Conservation (phyloP, 305 asterid species). For the Fraxinus albicans region DNA sequence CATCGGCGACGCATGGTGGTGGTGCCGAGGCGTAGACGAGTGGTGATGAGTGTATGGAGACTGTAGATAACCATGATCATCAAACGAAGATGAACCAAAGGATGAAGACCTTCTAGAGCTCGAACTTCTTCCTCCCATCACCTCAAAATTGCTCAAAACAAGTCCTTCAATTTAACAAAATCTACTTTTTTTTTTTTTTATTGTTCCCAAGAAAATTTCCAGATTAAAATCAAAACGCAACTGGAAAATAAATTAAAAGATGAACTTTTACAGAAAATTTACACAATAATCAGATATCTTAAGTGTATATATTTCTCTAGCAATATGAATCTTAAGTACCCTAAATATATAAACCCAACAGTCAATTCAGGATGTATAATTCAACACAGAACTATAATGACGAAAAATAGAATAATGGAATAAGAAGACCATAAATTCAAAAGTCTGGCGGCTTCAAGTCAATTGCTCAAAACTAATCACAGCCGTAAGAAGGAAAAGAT, state of each 20-base stretch:
- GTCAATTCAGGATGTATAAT: neutral
- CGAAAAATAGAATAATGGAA: neutral
- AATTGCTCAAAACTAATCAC: neutral
- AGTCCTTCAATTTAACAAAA: neutral
- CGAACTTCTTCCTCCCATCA: slow-evolving; percentile 41
- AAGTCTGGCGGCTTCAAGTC: slow-evolving; percentile 17
- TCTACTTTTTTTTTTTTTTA: neutral
- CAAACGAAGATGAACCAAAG: slow-evolving; percentile 31
- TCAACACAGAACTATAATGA: neutral
- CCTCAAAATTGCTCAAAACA: neutral
- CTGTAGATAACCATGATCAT: slow-evolving; percentile 27
- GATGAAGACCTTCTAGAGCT: slow-evolving; percentile 30
- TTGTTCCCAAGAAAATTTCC: neutral
- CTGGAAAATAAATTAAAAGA: neutral
- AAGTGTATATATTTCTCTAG: neutral
- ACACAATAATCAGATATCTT: neutral
- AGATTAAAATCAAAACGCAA: neutral
- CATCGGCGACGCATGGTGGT: slow-evolving; percentile 37
- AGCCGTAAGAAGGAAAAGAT: neutral
- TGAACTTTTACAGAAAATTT: neutral
- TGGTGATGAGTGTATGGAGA: slow-evolving; percentile 27
- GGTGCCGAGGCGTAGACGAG: slow-evolving; percentile 48
- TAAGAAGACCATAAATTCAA: neutral
- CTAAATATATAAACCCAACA: neutral
- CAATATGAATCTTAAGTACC: neutral